Evolutionary conservation across 2,329 filamentous ascomycete genomes (phyloP).

Genomic region (Cercospora zeae-maydis): DNA sequence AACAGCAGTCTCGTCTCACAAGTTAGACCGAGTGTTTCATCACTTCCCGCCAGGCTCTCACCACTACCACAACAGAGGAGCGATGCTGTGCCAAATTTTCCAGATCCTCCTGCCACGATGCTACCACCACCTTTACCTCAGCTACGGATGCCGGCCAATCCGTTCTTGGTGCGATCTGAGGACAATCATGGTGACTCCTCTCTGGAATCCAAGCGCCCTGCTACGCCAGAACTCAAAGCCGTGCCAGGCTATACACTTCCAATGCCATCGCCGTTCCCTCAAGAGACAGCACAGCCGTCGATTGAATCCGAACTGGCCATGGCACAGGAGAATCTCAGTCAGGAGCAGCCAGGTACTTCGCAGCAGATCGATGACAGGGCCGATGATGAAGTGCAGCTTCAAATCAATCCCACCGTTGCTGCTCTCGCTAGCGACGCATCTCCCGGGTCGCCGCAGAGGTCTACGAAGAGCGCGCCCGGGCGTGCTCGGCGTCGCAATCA

Average conservation of each 20-base stretch:
- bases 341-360: neutral
- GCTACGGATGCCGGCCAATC: conserved; percentile 21
- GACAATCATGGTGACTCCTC: neutral
- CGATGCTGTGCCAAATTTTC: neutral
- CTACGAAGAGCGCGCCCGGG: neutral
- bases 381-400: conserved; percentile 5
- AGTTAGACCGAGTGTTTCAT: neutral
- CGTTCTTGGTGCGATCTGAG: neutral
- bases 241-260: conserved; percentile 31
- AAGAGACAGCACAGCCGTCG: conserved; percentile 10
- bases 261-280: conserved; percentile 37
- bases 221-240: conserved; percentile 33
- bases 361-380: neutral
- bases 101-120: conserved; percentile 17
- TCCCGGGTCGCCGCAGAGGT: neutral
- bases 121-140: conserved; percentile 29
- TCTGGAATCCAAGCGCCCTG: conserved; percentile 19
- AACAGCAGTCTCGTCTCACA: neutral
- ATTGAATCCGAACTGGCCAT: neutral
- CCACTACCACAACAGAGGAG: neutral
- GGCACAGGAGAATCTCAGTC: neutral
- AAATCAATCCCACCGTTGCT: conserved; percentile 12
- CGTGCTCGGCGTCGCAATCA: neutral
- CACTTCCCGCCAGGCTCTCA: conserved; percentile 2
- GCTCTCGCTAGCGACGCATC: conserved; percentile 4